phyloP scores from a whole-genome alignment of 331 rosid species.

The Rosa hybrid region DNA sequence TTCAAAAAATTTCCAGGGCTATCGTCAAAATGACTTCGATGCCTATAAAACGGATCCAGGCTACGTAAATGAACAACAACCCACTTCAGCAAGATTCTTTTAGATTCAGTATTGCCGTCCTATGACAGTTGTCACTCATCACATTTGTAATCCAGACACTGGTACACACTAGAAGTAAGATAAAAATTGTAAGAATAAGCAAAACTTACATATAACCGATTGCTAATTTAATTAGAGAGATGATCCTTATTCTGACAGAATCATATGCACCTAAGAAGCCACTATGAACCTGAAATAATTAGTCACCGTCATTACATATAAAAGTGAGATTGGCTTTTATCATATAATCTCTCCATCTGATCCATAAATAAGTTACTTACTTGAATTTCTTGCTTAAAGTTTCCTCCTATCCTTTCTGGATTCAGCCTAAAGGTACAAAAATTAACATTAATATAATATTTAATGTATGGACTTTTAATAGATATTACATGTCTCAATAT shows the following conservation, averaged over 20 bases:
- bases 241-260: constrained; percentile 83
- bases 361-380: constrained; percentile 40
- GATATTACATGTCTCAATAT: not conserved
- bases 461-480: not conserved
- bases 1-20: not conserved
- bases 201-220: constrained; percentile 68
- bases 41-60: not conserved
- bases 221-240: constrained; percentile 78
- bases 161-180: not conserved
- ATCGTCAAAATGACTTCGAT: constrained; percentile 1
- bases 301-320: constrained; percentile 24
- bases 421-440: constrained; percentile 59
- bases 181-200: constrained; percentile 9
- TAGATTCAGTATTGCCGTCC: not conserved
- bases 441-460: constrained; percentile 12
- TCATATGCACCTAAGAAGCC: constrained; percentile 96
- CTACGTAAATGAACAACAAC: not conserved
- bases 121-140: not conserved
- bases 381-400: constrained; percentile 95
- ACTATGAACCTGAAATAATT: constrained; percentile 82
- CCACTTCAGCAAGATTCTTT: not conserved
- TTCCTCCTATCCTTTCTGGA: constrained; percentile 98
- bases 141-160: constrained; percentile 1
- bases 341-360: constrained; percentile 14
- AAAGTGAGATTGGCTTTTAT: constrained; percentile 18